Base-by-base conservation (phyloP, 257 asterid species). In the Plantago elongata region DNA sequence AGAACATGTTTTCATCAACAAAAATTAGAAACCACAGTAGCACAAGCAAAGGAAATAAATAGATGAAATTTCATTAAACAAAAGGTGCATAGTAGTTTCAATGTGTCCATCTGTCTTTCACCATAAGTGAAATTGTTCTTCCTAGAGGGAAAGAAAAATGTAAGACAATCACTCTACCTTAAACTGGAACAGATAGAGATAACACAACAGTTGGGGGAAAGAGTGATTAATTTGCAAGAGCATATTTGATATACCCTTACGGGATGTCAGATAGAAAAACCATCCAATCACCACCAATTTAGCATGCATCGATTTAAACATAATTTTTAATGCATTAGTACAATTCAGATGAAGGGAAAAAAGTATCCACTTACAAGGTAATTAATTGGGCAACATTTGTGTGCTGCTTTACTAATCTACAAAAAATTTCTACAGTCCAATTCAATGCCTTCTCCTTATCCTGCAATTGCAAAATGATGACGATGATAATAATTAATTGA, bases 361-460 rank as follows among this genome's bases (percentile, higher is more conserved):
- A 63, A 57, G 11, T 45, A 43, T 49, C 47, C 58, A 69, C 91
- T 69, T 83, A 93, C 99, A 87, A 75, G 54, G 97, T 80, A 75
- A 93, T 77, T 72, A 89, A 69, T 70, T 87, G 97, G 67, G 94
- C 81, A 63, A 87, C 96, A 85, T 93, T 75, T 60, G 83, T 66
- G 61, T 87, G 96, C 75, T 89, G 92, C 89, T 79, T 83, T 85
- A 78, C 94, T 85, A 93, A 78, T 89, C 92, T 87, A 89, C 99
- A 93, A 85, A 93, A 89, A 71, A 79, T 78, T 76, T 93, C 96
- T 71, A 93, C 77, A 45, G 97, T 80, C 90, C 83, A 78, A 75
- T 86, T 89, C 87, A 93, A 80, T 79, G 97, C 90, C 77, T 74
- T 87, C 81, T 93, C 99, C 85, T 93, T 93, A 75, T 89, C 96